These are phyloP conservation scores for Nepenthes gracilis DNA, from an alignment of 148 eudicot genomes.

Conservation along the genomic window DNA sequence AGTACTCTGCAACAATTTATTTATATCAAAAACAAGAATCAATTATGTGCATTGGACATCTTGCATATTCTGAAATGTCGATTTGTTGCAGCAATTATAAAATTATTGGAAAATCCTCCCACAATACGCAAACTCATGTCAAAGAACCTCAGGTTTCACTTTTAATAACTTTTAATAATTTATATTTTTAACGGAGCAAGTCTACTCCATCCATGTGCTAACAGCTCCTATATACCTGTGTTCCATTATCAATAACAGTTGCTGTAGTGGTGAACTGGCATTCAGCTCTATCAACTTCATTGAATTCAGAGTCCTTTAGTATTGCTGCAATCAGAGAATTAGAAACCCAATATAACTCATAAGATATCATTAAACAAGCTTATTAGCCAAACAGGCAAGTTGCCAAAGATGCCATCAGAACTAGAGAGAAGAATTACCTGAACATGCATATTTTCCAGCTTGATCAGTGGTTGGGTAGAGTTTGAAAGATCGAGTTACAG, in stretches of 20 bases:
- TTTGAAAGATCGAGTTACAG: constrained; percentile 49
- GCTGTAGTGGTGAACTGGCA: constrained; percentile 96
- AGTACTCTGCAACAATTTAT: constrained; percentile 21
- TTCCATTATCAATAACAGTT: constrained; percentile 77
- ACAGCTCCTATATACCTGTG: constrained; percentile 46
- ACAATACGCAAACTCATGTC: too few species aligned
- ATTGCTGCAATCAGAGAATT: constrained; percentile 49
- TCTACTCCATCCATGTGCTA: neutral
- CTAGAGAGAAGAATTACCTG: constrained; percentile 32
- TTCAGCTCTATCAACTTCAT: constrained; percentile 89
- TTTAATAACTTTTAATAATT: too few species aligned
- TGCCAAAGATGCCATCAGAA: neutral
- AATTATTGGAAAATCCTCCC: too few species aligned
- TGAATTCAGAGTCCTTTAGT: constrained; percentile 73
- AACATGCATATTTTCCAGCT: constrained; percentile 73
- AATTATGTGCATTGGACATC: too few species aligned
- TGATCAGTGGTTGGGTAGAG: constrained; percentile 66
- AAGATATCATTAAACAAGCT: neutral
- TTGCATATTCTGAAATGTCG: too few species aligned
- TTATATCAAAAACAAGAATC: too few species aligned
- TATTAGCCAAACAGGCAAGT: neutral
- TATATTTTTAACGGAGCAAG: neutral
- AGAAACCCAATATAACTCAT: neutral
- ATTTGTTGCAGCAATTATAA: too few species aligned
- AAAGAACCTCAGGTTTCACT: too few species aligned